Percentiles rank a stretch among this genome's conserved stretches.
Evolutionary conservation across 352 stramenopile species (phyloP).

Genomic region (Globisporangium solare): DNA sequence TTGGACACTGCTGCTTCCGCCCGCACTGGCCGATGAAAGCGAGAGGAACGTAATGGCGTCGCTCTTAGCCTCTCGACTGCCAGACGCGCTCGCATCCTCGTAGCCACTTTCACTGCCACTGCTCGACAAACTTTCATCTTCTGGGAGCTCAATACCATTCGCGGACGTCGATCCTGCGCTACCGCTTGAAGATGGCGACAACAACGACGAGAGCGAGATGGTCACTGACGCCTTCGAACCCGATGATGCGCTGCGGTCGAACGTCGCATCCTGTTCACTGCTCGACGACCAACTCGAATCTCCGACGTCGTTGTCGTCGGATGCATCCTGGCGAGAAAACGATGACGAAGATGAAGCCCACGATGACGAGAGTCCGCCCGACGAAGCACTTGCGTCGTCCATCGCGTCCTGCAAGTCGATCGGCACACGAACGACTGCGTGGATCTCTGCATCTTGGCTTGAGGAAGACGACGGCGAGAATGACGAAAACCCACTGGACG

Average conservation of each 20-base stretch:
- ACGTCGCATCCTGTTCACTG: too few species aligned
- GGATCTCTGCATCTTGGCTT: neutral
- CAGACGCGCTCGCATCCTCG: neutral
- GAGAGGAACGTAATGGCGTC: neutral
- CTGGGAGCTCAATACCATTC: neutral
- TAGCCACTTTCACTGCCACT: neutral
- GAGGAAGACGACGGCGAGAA: neutral
- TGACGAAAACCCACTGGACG: neutral
- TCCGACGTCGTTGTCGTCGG: too few species aligned
- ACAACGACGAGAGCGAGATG: neutral
- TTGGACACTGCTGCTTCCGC: neutral
- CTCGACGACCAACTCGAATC: too few species aligned
- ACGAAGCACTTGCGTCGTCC: neutral
- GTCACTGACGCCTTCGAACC: neutral
- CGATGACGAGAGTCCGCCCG: too few species aligned
- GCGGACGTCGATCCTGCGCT: too few species aligned
- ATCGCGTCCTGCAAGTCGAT: constrained; percentile 5
- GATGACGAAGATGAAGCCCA: too few species aligned
- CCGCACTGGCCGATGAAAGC: neutral
- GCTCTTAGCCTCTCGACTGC: too few species aligned
- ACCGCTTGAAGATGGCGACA: too few species aligned
- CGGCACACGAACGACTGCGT: neutral
- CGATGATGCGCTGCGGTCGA: too few species aligned
- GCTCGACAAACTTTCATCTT: neutral
- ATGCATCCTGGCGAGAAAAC: too few species aligned